Evolutionary conservation across 768 basidiomycete genomes (phyloP).

Genomic region (Termitomyces sp.): DNA sequence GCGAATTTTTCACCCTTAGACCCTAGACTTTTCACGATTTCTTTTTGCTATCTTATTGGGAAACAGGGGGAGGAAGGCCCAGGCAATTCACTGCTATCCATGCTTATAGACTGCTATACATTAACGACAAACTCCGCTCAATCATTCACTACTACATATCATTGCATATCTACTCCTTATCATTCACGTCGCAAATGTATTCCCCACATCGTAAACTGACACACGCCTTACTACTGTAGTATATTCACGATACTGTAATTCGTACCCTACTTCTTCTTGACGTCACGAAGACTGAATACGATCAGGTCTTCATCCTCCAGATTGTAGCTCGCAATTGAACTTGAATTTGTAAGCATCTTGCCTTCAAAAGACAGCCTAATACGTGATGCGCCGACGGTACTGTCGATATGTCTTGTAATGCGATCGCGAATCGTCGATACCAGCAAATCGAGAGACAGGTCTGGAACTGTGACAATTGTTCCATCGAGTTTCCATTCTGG

Average conservation of each 20-base stretch:
- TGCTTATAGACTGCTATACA: background rate
- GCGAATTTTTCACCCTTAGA: background rate
- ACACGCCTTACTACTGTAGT: background rate
- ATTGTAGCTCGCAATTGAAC: constrained; percentile 82
- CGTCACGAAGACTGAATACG: constrained; percentile 68
- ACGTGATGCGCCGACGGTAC: constrained; percentile 71
- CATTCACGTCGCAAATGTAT: background rate
- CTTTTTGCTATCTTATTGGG: constrained; percentile 7
- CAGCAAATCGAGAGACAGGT: constrained; percentile 77
- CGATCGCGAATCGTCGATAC: constrained; percentile 90
- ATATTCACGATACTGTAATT: constrained; percentile 6
- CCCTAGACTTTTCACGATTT: background rate
- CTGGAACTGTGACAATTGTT: constrained; percentile 66
- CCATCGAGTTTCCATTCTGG: constrained; percentile 95
- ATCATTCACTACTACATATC: background rate
- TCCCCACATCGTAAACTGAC: constrained; percentile 2
- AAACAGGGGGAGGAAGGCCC: constrained; percentile 17
- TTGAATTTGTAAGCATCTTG: constrained; percentile 85
- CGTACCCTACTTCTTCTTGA: constrained; percentile 49
- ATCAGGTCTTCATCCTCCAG: constrained; percentile 88
- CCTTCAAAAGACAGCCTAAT: constrained; percentile 75
- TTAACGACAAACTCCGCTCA: background rate
- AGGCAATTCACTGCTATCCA: background rate
- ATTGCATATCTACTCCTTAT: background rate
- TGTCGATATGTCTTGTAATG: constrained; percentile 73